phyloP scores from a whole-genome alignment of 2,329 filamentous ascomycete species.

The Pseudopyricularia cyperi region DNA sequence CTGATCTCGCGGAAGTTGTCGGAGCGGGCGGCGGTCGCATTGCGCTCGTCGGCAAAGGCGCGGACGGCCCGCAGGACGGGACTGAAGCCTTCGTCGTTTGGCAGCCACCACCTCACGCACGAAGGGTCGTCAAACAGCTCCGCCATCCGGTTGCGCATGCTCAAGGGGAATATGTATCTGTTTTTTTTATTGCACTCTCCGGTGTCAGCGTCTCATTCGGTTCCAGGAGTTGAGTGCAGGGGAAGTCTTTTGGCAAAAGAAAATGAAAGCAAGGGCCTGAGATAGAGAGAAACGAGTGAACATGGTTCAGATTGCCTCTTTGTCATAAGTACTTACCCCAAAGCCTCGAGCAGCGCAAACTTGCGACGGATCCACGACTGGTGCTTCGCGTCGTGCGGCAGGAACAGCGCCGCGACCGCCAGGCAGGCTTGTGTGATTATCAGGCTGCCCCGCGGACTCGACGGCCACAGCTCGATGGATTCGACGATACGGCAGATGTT shows the following conservation, averaged over 20 bases:
- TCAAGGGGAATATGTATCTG: constrained; percentile 73
- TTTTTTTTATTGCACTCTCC: no score
- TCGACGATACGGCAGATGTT: constrained; percentile 69
- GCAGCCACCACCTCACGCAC: constrained; percentile 78
- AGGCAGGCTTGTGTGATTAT: constrained; percentile 64
- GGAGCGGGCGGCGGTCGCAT: constrained; percentile 42
- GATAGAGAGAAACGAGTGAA: no score
- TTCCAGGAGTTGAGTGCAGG: no score
- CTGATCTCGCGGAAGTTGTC: constrained; percentile 64
- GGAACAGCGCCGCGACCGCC: constrained; percentile 62
- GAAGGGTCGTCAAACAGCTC: constrained; percentile 60
- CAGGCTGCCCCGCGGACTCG: constrained; percentile 55
- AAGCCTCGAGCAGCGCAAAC: constrained; percentile 59
- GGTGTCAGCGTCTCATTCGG: no score
- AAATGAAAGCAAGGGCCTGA: constrained; percentile 1
- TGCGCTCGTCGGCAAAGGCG: constrained; percentile 68
- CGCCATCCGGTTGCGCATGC: constrained; percentile 63
- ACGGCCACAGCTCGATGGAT: constrained; percentile 59
- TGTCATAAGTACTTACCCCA: constrained; percentile 8
- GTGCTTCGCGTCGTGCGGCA: constrained; percentile 63
- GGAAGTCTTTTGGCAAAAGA: constrained; percentile 4
- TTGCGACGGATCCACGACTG: constrained; percentile 69
- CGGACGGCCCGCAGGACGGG: constrained; percentile 65
- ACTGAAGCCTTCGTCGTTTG: constrained; percentile 64
- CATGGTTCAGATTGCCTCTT: neutral